Evolutionary conservation across 2,329 filamentous ascomycete species (phyloP), one percentile per base, ranked within the genome.

Genomic region (Endocalyx cinctus): DNA sequence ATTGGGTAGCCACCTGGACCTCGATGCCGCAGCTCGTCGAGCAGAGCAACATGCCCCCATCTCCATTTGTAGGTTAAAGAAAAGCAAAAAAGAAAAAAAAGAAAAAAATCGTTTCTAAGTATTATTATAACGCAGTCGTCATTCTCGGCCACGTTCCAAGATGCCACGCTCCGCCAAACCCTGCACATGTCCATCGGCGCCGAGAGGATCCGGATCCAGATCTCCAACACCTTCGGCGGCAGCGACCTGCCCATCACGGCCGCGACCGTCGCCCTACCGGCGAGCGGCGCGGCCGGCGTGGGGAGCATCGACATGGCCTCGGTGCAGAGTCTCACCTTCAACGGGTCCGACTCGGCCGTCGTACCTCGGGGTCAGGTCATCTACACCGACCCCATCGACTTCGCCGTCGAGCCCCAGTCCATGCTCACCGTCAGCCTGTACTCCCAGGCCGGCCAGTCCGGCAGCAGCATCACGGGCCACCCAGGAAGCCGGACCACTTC

Each of bases 11-110:
- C 40, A 77, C 72, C 2, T 84, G 79, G 79, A 72, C 74, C 0
- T 66, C 75, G 3, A 82, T 82, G 78, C 77, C 78, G 0, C 78
- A 83, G 50, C 58, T 80, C 25, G 76, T 76, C 2, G 79, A 84
- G 47, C 69, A 67, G 8, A 63, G 58, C 29, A 84, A 83, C 43
- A 63, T 84, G 14, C 79, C 79, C 8, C 71, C 72, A 1, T 52
- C 67, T 3, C 74, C 77, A 26, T 84, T 78, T 48, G 74, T 74
- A 63, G 32, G 70, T 58, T 16, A 4, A 31, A 14, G 13, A 7
- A 10, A 13, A 15, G 26, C 13, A 16, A 10, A 16, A 10, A n/a
- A 3, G 7, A 16, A 13, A 8, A 27, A 7, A 16, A 5, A 27
- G 8, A 22, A n/a, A n/a, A n/a, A n/a, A n/a, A n/a, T n/a, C n/a